phyloP scores from a whole-genome alignment of 441 rosid genomes.

The Macaranga tanarius region DNA sequence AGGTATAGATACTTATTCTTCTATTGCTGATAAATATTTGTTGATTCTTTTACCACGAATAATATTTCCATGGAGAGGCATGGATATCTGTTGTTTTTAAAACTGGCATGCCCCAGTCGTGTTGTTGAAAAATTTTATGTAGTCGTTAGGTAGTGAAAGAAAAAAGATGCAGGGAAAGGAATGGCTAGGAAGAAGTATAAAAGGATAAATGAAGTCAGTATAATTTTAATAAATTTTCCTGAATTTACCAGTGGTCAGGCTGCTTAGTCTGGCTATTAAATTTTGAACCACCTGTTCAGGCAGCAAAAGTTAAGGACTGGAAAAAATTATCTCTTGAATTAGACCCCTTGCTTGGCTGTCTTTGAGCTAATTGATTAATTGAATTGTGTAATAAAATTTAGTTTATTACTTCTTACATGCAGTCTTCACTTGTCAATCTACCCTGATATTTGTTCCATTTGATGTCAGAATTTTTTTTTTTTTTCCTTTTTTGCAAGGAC shows the following conservation, averaged over 20 bases:
- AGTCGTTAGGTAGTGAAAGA: background rate
- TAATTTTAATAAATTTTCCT: background rate
- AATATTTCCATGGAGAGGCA: background rate
- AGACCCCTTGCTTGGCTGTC: background rate
- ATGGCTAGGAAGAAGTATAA: background rate
- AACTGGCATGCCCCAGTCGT: background rate
- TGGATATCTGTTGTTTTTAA: background rate
- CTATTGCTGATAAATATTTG: slow-evolving; percentile 7
- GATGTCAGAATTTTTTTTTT: background rate
- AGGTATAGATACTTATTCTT: slow-evolving; percentile 47
- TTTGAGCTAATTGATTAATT: background rate
- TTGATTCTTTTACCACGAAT: background rate
- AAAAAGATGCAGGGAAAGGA: background rate
- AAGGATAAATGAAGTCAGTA: background rate
- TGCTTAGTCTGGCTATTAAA: background rate
- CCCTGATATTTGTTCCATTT: background rate
- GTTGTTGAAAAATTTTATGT: background rate
- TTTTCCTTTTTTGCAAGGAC: background rate
- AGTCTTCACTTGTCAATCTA: background rate
- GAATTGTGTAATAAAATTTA: background rate
- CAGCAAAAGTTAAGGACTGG: background rate
- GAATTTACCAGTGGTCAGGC: background rate
- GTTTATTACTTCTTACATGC: background rate
- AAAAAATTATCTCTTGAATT: background rate
- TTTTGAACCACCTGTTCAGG: slow-evolving; percentile 1